These are phyloP conservation scores for Solanum chiquidenum DNA, from an alignment of 257 asterid genomes.

Conservation along the genomic window DNA sequence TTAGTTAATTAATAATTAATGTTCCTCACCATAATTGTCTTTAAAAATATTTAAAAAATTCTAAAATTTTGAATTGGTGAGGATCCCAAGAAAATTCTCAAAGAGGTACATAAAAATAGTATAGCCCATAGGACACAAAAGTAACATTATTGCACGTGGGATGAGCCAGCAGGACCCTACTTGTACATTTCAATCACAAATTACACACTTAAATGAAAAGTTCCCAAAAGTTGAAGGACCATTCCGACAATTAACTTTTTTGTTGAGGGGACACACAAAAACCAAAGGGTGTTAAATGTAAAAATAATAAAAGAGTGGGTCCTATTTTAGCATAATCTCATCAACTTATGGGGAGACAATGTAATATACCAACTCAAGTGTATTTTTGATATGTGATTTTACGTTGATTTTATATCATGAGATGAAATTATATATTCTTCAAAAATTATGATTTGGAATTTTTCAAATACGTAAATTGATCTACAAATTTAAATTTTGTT, in stretches of 20 bases:
- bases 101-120: constrained; percentile 21
- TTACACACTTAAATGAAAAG: neutral
- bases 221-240: neutral
- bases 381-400: no score
- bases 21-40: constrained; percentile 19
- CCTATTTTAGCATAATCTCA: neutral
- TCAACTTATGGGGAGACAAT: neutral
- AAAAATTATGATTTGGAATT: no score
- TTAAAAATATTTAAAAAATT: neutral
- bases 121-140: constrained; percentile 5
- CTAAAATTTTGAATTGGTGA: constrained; percentile 4
- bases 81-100: constrained; percentile 40
- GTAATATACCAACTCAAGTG: neutral
- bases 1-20: constrained; percentile 3
- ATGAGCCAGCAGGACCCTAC: constrained; percentile 33
- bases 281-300: neutral
- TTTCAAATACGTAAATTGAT: no score
- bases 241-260: neutral
- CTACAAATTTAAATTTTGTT: no score
- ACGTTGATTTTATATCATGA: neutral
- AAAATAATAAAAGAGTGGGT: neutral
- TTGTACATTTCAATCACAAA: neutral
- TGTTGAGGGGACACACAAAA: neutral
- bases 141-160: constrained; percentile 54
- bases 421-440: no score